Base-by-base conservation (phyloP, 495 filamentous ascomycete genomes). In the Parathielavia appendiculata region DNA sequence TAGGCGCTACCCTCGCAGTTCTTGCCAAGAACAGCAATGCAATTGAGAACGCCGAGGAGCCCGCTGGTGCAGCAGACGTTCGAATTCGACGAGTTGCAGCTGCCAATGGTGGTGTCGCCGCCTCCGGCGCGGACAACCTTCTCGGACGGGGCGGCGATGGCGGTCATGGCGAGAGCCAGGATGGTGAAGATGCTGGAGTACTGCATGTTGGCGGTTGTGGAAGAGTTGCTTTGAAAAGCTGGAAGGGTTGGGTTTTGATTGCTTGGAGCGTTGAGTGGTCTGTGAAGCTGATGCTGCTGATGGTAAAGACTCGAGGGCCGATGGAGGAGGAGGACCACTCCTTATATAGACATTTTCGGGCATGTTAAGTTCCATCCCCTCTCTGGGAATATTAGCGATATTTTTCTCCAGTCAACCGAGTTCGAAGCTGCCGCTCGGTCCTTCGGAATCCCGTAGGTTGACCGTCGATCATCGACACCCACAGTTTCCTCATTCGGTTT, bases 161-260 rank as follows among this genome's bases (percentile, higher is more conserved):
- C 60, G 60, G 60, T 60, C 60, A 65, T 63, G 60, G 60, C 63
- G n/a, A 56, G 20, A 30, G 63, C 45, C 23, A 63, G 60, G 35
- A 59, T 5, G 53, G 63, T 65, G 63, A 60, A 56, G 52, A 65
- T 36, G 60, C 4, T 63, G 63, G 63, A 39, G 60, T 63, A 53
- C 53, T 65, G 63, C 63, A 65, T 65, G 49, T 65, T 65, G 56
- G 35, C 34, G 43, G 63, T 20, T 41, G 16, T 34, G 50, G 36
- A 23, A 12, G n/a, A 8, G 48, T 0, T 43, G 56, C 38, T 51
- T 46, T 20, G 16, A 39, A n/a, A 52, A 51, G 19, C n/a, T 19
- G 0, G 40, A 38, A 14, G 36, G 14, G 34, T 56, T 56, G 22
- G 19, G n/a, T 10, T 12, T 49, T 58, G 14, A 5, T 57, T 45